Conservation (phyloP, 495 filamentous ascomycete species). For the Talaromyces adpressus region DNA sequence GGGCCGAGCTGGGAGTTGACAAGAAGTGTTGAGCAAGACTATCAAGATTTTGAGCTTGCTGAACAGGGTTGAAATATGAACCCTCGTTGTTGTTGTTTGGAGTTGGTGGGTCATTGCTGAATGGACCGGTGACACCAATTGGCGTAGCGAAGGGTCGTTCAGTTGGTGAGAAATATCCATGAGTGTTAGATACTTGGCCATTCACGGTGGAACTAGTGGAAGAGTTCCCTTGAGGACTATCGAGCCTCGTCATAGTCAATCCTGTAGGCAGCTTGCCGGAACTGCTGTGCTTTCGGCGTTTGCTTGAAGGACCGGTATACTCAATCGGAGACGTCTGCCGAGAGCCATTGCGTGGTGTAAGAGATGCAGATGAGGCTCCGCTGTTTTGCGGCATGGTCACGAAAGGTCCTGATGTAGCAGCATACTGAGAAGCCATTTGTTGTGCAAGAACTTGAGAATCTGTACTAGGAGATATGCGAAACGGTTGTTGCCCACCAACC, state of each 20-base stretch:
- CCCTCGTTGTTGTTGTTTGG: constrained; percentile 46
- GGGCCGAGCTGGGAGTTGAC: constrained; percentile 60
- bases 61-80: constrained; percentile 43
- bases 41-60: constrained; percentile 47
- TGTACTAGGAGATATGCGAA: constrained; percentile 32
- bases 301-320: constrained; percentile 51
- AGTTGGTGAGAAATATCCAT: constrained; percentile 36
- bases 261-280: constrained; percentile 59
- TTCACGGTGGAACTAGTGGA: constrained; percentile 19
- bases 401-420: constrained; percentile 29
- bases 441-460: constrained; percentile 50
- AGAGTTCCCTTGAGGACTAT: constrained; percentile 37
- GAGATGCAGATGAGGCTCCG: constrained; percentile 36
- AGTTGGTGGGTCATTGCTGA: constrained; percentile 54
- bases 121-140: constrained; percentile 41
- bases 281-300: constrained; percentile 69
- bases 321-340: constrained; percentile 64
- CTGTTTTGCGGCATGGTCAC: constrained; percentile 27
- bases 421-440: constrained; percentile 39
- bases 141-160: constrained; percentile 42
- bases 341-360: constrained; percentile 59
- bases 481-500: constrained; percentile 17
- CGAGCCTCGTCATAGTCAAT: constrained; percentile 73
- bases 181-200: constrained; percentile 28
- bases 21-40: constrained; percentile 50